Conservation (phyloP, 768 basidiomycete genomes). For the Tulasnella calospora region DNA sequence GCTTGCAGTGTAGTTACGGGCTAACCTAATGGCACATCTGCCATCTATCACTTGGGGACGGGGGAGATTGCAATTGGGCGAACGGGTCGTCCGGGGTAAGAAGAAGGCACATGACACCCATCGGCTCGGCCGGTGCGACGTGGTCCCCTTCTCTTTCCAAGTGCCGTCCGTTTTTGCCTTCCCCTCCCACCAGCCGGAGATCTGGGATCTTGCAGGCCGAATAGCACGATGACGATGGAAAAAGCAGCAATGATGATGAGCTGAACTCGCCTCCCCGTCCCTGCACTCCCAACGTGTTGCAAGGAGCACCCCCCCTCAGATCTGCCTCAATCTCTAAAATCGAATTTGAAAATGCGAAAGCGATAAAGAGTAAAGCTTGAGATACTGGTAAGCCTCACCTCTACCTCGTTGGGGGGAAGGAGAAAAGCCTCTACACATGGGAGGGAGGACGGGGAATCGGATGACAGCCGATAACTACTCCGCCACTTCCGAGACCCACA, state of each 20-base stretch:
- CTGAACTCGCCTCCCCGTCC: neutral
- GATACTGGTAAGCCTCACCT: neutral
- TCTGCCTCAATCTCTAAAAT: neutral
- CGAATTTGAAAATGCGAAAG: neutral
- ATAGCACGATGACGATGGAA: neutral
- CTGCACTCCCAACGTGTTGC: neutral
- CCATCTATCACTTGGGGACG: neutral
- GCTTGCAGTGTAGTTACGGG: neutral
- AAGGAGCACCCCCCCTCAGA: neutral
- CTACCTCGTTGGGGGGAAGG: neutral
- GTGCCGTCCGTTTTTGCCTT: neutral
- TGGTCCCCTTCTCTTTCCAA: neutral
- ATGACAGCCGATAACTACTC: neutral
- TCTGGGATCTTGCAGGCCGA: slow-evolving; percentile 11
- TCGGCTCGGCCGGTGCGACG: slow-evolving; percentile 6
- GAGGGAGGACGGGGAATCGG: neutral
- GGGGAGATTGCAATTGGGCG: neutral
- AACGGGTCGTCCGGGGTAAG: neutral
- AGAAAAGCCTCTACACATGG: neutral
- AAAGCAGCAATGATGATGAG: neutral
- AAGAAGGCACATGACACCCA: neutral
- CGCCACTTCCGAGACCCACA: neutral
- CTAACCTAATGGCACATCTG: neutral
- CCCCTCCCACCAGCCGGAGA: slow-evolving; percentile 9
- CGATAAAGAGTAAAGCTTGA: neutral